These are phyloP conservation scores for Boechera stricta DNA, from an alignment of 345 rosid species.

Conservation along the genomic window DNA sequence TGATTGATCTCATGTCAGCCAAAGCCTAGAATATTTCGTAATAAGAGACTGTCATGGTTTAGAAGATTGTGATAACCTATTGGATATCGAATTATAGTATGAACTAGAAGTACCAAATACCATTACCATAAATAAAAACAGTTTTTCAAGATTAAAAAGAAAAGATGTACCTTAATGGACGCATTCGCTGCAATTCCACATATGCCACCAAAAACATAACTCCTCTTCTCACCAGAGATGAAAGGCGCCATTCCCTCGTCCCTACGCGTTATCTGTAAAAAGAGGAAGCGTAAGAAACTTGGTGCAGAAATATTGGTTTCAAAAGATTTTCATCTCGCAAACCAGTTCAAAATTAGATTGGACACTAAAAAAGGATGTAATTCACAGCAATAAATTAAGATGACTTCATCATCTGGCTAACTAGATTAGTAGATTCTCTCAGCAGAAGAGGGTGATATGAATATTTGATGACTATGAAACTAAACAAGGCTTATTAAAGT, in stretches of 20 bases:
- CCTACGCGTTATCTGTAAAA: slow-evolving; percentile 82
- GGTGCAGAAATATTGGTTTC: slow-evolving; percentile 1
- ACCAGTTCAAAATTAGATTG: slow-evolving; percentile 25
- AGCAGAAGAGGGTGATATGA: slow-evolving; percentile 17
- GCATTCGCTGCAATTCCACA: slow-evolving; percentile 85
- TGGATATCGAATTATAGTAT: neutral
- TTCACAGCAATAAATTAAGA: neutral
- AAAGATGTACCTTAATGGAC: slow-evolving; percentile 74
- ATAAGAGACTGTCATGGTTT: slow-evolving; percentile 20
- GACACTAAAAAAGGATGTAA: slow-evolving; percentile 16
- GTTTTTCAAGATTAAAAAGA: slow-evolving; percentile 18
- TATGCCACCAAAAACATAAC: slow-evolving; percentile 96
- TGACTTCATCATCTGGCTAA: slow-evolving; percentile 21
- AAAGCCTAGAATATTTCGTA: slow-evolving; percentile 61
- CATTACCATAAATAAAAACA: slow-evolving; percentile 9
- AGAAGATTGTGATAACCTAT: slow-evolving; percentile 8
- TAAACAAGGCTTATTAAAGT: slow-evolving; percentile 12
- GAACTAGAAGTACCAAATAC: slow-evolving; percentile 1
- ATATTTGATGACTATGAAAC: slow-evolving; percentile 26
- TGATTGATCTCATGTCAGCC: slow-evolving; percentile 79
- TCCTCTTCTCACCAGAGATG: slow-evolving; percentile 69
- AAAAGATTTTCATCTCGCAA: slow-evolving; percentile 21
- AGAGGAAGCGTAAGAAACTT: slow-evolving; percentile 17
- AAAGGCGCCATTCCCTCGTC: slow-evolving; percentile 97
- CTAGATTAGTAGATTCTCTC: slow-evolving; percentile 30